Conservation (phyloP, 1,139 yeast species). For the Suzukiozyma palmioleophila region DNA sequence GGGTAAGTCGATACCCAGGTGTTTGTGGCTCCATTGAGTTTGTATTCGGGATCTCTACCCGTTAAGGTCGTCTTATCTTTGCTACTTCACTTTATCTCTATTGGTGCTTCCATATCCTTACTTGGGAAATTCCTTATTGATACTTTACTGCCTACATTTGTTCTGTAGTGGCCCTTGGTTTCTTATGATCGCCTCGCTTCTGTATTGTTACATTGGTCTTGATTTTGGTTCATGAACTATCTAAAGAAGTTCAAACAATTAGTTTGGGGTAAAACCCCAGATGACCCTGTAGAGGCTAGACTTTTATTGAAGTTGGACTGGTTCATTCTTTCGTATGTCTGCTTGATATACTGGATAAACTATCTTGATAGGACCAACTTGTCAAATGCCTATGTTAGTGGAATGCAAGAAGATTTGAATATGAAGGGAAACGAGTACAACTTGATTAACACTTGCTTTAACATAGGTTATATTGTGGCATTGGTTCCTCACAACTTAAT, state of each 20-base stretch:
- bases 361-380: conserved; percentile 45
- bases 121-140: no score
- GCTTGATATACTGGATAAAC: conserved; percentile 51
- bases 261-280: conserved; percentile 39
- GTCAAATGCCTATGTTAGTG: conserved; percentile 57
- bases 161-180: no score
- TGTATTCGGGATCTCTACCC: no score
- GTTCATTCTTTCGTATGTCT: conserved; percentile 52
- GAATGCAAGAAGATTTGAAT: conserved; percentile 50
- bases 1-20: no score
- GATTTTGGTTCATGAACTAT: neutral
- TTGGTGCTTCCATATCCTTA: no score
- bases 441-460: conserved; percentile 50
- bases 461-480: conserved; percentile 56
- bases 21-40: no score
- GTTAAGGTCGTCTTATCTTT: no score
- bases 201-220: no score
- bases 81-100: no score
- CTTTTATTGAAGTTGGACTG: conserved; percentile 49
- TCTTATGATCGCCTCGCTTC: no score
- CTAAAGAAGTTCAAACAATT: neutral
- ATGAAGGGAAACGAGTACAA: conserved; percentile 49
- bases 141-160: no score
- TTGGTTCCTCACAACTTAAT: conserved; percentile 54
- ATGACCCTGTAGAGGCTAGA: conserved; percentile 33